Conservation (phyloP, 2,329 filamentous ascomycete genomes). For the Talaromyces verruculosus region DNA sequence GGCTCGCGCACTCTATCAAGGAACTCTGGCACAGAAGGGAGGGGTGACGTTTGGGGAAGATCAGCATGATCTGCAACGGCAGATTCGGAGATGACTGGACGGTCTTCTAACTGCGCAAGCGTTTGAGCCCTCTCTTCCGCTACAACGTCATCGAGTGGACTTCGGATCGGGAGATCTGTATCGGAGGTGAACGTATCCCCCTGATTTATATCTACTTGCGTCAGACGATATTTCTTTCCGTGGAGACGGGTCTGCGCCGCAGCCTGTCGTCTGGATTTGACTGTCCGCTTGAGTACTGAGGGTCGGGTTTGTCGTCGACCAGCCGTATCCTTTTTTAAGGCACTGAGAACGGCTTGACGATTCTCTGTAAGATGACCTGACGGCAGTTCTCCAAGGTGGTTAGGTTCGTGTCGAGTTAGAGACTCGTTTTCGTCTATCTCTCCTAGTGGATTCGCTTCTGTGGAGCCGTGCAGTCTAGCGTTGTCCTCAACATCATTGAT, state of each 20-base stretch:
- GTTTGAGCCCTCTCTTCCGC: no score
- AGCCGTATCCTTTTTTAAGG: neutral
- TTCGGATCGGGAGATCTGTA: neutral
- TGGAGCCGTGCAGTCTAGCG: neutral
- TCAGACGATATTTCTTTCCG: neutral
- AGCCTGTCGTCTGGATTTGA: neutral
- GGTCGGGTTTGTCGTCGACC: neutral
- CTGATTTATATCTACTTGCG: neutral
- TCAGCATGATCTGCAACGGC: neutral
- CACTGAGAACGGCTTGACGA: neutral
- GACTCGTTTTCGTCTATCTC: neutral
- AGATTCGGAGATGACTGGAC: neutral
- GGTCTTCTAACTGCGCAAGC: no score
- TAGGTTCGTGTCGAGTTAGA: neutral
- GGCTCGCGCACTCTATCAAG: neutral
- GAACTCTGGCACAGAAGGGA: neutral
- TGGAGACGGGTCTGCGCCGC: neutral
- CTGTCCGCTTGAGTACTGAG: neutral
- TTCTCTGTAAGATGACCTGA: neutral
- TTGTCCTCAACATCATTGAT: neutral
- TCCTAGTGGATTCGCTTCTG: neutral
- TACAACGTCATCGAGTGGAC: no score
- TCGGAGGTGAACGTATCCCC: neutral
- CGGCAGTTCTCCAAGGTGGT: neutral
- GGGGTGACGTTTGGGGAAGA: neutral